These are phyloP conservation scores for Talaromyces trachyspermus DNA, from an alignment of 495 filamentous ascomycete species.

Conservation along the genomic window DNA sequence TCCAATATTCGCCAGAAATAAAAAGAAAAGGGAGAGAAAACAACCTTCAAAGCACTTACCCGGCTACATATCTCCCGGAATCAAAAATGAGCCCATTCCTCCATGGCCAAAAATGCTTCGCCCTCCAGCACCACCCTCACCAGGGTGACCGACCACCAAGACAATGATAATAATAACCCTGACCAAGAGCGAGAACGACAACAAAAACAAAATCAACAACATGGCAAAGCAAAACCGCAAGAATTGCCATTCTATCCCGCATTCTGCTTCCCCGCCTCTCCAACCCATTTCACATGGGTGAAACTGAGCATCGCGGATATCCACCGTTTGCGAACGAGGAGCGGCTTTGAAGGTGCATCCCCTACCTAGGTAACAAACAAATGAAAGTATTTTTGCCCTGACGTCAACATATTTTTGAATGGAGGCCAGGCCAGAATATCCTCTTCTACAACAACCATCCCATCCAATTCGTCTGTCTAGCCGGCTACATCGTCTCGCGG, in stretches of 20 bases:
- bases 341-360: slow-evolving; percentile 59
- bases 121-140: neutral
- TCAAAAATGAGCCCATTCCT: slow-evolving; percentile 3
- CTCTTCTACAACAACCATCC: slow-evolving; percentile 86
- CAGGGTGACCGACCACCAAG: neutral
- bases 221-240: slow-evolving; percentile 7
- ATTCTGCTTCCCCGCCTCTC: slow-evolving; percentile 77
- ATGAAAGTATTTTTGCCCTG: neutral
- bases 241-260: slow-evolving; percentile 60
- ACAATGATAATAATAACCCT: neutral
- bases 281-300: slow-evolving; percentile 78
- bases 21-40: no score
- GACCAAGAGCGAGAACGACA: neutral
- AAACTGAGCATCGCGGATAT: slow-evolving; percentile 68
- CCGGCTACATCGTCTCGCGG: slow-evolving; percentile 69
- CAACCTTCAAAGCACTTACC: no score
- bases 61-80: no score
- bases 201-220: neutral
- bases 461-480: slow-evolving; percentile 72
- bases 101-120: slow-evolving; percentile 8
- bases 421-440: slow-evolving; percentile 53
- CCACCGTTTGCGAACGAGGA: slow-evolving; percentile 44
- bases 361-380: neutral
- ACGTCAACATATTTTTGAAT: neutral
- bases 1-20: no score